Base-by-base conservation (phyloP, 164 flowering plant genomes). In the Pachysandra terminalis region DNA sequence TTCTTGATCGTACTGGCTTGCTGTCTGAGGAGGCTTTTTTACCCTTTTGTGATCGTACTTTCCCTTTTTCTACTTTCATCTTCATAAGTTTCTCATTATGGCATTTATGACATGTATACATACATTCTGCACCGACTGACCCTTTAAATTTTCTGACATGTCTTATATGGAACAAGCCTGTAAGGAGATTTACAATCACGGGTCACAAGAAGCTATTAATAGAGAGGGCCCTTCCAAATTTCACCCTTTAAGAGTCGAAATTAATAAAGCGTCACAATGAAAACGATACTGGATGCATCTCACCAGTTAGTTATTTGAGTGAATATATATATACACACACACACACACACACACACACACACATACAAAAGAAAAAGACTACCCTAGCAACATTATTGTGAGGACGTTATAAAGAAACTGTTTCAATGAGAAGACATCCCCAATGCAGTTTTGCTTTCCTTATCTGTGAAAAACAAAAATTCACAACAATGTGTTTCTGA, bases 141-240 rank as follows among this genome's bases (percentile, higher is more conserved):
- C 80, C 84, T 70, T 78, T 66, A 65, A 82, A 81, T 74, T 77
- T 87, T 73, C 56, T 84, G 58, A 77, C 86, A 81, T 94, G 98
- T 74, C 85, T 85, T 73, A 76, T 86, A 67, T 94, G 98, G 67
- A 91, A 94, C 76, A 73, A 85, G 9, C 90, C 98, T 94, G 89
- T 48, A 45, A 27, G 67, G 35, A 61, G 23, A 62, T 24, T 56
- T 22, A 27, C 19, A 58, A 63, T 35, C 61, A 32, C 61, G 73
- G 24, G 28, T 70, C 28, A 72, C 54, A 63, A 14, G 49, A 65
- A 32, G 4, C 22, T 48, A 67, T 15, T 59, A 41, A 40, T 24
- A 19, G n/a, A 25, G 52, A 22, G 19, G 15, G 17, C 52, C 26
- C 21, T n/a, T 19, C 22, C n/a, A n/a, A 67, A 48, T 28, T 12